Percentiles rank a stretch among this genome's conserved stretches.
These are phyloP conservation scores for Pythium apleroticum DNA, from an alignment of 352 stramenopile species.

Conservation along the genomic window DNA sequence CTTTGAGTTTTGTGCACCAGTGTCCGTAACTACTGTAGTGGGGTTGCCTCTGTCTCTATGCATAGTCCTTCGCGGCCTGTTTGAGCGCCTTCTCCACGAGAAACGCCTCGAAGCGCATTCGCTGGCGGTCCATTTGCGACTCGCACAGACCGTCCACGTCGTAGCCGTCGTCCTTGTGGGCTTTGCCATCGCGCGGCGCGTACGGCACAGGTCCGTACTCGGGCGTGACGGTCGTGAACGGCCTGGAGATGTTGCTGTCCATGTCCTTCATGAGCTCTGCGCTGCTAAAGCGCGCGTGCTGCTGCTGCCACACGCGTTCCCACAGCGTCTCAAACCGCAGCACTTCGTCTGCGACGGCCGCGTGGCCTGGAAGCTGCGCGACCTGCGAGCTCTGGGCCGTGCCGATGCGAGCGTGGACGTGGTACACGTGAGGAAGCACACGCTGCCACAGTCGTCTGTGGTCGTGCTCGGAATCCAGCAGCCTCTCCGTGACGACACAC, in stretches of 20 bases:
- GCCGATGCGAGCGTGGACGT: conserved; percentile 65
- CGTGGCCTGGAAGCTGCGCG: conserved; percentile 33
- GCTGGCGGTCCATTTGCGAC: conserved; percentile 38
- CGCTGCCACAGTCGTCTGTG: conserved; percentile 38
- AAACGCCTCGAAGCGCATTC: conserved; percentile 32
- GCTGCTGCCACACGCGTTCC: conserved; percentile 43
- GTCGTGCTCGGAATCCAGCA: conserved; percentile 51
- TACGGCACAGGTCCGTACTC: conserved; percentile 77
- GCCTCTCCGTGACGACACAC: conserved; percentile 54
- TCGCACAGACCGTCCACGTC: conserved; percentile 51
- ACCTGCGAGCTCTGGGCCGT: conserved; percentile 54
- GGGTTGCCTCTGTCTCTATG: not conserved
- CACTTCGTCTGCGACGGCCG: conserved; percentile 31
- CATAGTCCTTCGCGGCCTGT: conserved; percentile 21
- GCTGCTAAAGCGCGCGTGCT: conserved; percentile 24
- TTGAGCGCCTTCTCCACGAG: conserved; percentile 9
- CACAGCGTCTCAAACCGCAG: conserved; percentile 61
- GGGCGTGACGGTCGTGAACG: conserved; percentile 60
- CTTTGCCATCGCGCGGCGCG: conserved; percentile 34
- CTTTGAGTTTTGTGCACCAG: not conserved
- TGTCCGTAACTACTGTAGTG: not conserved
- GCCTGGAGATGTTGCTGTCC: conserved; percentile 1
- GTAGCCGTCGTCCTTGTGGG: conserved; percentile 40
- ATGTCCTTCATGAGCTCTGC: conserved; percentile 15
- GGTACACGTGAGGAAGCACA: conserved; percentile 55